Percentiles rank a stretch among this genome's conserved stretches.
Evolutionary conservation across 2,329 filamentous ascomycete species (phyloP).

Genomic region (Zarea fungicola): DNA sequence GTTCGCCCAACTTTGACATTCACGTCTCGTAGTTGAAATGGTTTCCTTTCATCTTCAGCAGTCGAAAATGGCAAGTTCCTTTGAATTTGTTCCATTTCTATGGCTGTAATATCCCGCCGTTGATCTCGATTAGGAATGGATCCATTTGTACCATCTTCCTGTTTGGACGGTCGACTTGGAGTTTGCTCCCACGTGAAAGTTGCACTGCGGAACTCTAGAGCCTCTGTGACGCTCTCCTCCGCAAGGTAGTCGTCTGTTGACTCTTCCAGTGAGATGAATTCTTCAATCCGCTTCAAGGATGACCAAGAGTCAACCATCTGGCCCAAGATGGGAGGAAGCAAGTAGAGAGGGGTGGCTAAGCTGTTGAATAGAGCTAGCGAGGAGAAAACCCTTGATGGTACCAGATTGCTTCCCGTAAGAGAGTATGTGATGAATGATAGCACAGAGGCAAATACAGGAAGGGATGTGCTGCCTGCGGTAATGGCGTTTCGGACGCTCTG

Average conservation of each 20-base stretch:
- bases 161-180: conserved; percentile 38
- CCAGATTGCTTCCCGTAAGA: conserved; percentile 59
- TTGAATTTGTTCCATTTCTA: conserved; percentile 28
- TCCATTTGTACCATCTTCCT: no score
- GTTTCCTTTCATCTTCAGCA: conserved; percentile 53
- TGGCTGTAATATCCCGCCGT: no score
- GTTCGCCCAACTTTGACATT: conserved; percentile 65
- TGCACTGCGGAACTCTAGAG: conserved; percentile 66
- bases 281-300: conserved; percentile 78
- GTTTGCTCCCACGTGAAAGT: conserved; percentile 84
- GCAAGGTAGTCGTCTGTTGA: conserved; percentile 62
- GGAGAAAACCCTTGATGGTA: conserved; percentile 79
- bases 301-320: conserved; percentile 87
- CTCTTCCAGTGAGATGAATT: conserved; percentile 84
- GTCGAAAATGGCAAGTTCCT: conserved; percentile 28
- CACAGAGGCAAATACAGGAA: conserved; percentile 94
- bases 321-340: conserved; percentile 81
- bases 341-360: conserved; percentile 81
- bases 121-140: no score
- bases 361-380: conserved; percentile 92
- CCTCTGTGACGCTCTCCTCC: conserved; percentile 55
- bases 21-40: conserved; percentile 67
- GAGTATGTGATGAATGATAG: conserved; percentile 83
- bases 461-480: conserved; percentile 74
- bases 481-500: conserved; percentile 80